Conservation (phyloP, 306 rosid species). For the Lupinus albus region DNA sequence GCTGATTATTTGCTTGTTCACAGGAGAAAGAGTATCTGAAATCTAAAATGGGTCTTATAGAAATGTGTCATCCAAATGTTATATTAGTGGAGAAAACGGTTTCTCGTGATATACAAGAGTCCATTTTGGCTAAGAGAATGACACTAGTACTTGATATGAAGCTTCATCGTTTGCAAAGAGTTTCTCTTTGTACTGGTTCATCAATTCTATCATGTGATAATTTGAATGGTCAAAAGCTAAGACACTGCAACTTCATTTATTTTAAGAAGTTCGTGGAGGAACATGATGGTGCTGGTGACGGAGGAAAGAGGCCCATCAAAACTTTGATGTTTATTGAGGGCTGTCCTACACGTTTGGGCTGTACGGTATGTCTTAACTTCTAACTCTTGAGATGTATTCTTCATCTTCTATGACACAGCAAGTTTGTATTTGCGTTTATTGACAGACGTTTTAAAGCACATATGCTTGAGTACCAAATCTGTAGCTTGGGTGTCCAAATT, state of each 20-base stretch:
- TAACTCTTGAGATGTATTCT: conserved; percentile 22
- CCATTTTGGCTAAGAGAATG: conserved; percentile 74
- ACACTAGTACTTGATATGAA: conserved; percentile 96
- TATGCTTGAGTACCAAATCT: conserved; percentile 13
- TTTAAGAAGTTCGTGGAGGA: conserved; percentile 92
- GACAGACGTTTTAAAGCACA: conserved; percentile 23
- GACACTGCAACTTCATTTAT: conserved; percentile 66
- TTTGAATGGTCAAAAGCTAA: conserved; percentile 68
- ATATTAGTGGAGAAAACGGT: conserved; percentile 88
- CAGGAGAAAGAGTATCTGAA: conserved; percentile 80
- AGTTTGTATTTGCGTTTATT: conserved; percentile 32
- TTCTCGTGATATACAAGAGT: conserved; percentile 94
- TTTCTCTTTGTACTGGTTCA: conserved; percentile 89
- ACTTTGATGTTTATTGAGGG: conserved; percentile 97
- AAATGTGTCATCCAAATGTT: conserved; percentile 78
- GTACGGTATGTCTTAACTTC: conserved; percentile 74
- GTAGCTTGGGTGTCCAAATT: conserved; percentile 18
- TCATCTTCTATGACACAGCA: conserved; percentile 26
- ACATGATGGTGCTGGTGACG: conserved; percentile 72
- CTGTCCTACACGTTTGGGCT: conserved; percentile 84
- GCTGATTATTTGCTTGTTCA: conserved; percentile 53
- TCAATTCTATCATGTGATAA: conserved; percentile 80
- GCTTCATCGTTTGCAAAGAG: conserved; percentile 90
- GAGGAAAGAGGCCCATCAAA: conserved; percentile 82
- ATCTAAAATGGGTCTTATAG: conserved; percentile 71